Base-by-base conservation (phyloP, 2,329 filamentous ascomycete species). In the Aspergillus japonicus region DNA sequence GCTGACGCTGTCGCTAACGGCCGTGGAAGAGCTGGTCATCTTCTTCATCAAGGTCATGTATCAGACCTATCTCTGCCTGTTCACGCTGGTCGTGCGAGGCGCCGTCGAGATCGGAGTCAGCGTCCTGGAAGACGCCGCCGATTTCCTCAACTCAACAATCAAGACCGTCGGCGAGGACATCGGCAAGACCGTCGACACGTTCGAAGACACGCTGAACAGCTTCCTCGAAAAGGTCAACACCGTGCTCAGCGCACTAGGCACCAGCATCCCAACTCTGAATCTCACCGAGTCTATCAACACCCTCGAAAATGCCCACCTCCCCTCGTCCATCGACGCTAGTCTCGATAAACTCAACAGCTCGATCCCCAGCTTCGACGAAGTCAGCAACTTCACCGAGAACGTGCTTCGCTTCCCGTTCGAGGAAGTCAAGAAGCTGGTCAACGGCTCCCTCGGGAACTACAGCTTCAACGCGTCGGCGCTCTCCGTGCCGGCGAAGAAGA, bases 41-140 rank as follows among this genome's bases (percentile, higher is more conserved):
- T 99, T 97, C 77, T 86, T 92, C 73, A 92, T 99, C 79, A 91
- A 96, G 74, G 89, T 97, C 78, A 84, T 96, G 77, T 93, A 91
- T 49, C 89, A 88, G 54, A 97, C 92, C 16, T 97, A 96, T 71
- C 83, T 92, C 65, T 99, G 95, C 71, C 84, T 99, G 55, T 91
- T 96, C 71, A 91, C 91, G 31, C 85, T 96, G 64, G 87, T 92
- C 51, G 84, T 97, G 58, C 86, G 89, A 64, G 92, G 92, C 63
- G 90, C 87, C 68, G 80, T 97, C 54, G 87, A 91, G 54, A 87
- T 88, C 49, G 90, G 85, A 16, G 78, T 90, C 54, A 78, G 82
- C 55, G 60, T 89, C 63, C 81, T 87, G 52, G 81, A 88, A 70
- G 82, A 87, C 54, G 83, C 87, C 33, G 80, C 82, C 47, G 77